Base-by-base conservation (phyloP, 306 rosid species). In the Aeschynomene evenia region DNA sequence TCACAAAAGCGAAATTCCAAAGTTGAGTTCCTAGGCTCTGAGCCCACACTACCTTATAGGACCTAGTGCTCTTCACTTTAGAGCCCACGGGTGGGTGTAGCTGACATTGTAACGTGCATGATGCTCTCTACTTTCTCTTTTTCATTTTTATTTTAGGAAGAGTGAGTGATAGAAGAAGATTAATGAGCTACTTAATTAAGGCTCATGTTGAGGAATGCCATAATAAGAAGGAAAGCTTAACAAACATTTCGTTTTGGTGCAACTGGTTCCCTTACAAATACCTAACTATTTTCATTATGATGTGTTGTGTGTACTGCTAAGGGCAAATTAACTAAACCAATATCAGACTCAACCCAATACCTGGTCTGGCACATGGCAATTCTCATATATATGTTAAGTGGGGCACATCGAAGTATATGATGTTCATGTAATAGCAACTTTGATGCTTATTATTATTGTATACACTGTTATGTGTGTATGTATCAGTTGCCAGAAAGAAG, bases 401-500 rank as follows among this genome's bases (percentile, higher is more conserved):
- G 71, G 7, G 4, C 51, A 51, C 39, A 20, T 51, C 23, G 11
- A 66, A 66, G 33, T 29, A 33, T 33, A 31, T 36, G 22, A 68
- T 33, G 52, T 9, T 52, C 52, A 21, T 21, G 51, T 5, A 13
- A 12, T 8, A 5, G 15, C n/a, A 21, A 36, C 19, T 69, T 37
- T n/a, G 22, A 57, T 71, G 49, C 24, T 70, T 42, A 42, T 11
- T 42, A 34, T 70, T 42, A 42, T 11, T 42, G 46, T 57, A 19
- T 56, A 15, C 55, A 39, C 5, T 28, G 13, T 54, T 70, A 51
- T 54, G 23, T 40, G 52, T 70, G 66, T 1, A 42, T 45, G n/a
- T 24, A 64, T 42, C 61, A 63, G 49, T 42, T 29, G 28, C 50
- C 49, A 54, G 6, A 64, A 54, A 7, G 24, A 46, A 73, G 58